Evolutionary conservation across 2,329 filamentous ascomycete species (phyloP), one percentile per base, ranked within the genome.

Genomic region (Mollisia scopiformis): DNA sequence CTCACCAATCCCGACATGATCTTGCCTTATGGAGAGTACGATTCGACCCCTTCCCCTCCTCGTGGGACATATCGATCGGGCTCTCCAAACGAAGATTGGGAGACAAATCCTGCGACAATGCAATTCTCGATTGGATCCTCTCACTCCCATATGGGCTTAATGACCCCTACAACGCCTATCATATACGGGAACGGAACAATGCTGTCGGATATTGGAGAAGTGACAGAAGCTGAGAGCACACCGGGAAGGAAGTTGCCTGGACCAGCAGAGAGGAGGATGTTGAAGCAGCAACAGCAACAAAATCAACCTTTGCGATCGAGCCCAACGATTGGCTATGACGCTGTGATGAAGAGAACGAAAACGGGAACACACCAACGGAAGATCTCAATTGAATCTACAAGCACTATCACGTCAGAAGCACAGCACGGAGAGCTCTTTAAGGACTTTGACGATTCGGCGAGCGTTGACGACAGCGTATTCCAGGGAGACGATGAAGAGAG

Each of bases 1-100:
- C 80, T 97, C 71, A 96, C 92, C 58, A 96, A 97, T 75, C 92
- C 93, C 55, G 93, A 96, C 75, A 93, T 97, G 92, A 96, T 97
- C 70, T 80, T 97, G 55, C 93, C 93, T 62, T 88, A 90, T 73
- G 87, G 88, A 71, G 85, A 87, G 66, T 82, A 82, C 74, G 73
- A 84, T 74, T 79, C 82, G 73, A 78, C 82, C 72, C 77, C 84
- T 74, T 78, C 82, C 60, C 81, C 69, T 43, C 61, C 63, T 35
- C 62, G 64, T 21, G 37, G 56, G 21, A 30, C 60, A 6, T 64
- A 66, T 60, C 77, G 77, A 37, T 73, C 81, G 35, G 79, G 78
- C 23, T 62, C 62, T 27, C 77, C 78, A 66, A 75, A 75, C 71
- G 68, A 74, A 65, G 51, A 75, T 66, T 71, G 75, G 76, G 62